Percentiles rank a stretch among this genome's conserved stretches.
Conservation (phyloP, 1,139 yeast genomes). For the Sugiyamaella grinbergsii region DNA sequence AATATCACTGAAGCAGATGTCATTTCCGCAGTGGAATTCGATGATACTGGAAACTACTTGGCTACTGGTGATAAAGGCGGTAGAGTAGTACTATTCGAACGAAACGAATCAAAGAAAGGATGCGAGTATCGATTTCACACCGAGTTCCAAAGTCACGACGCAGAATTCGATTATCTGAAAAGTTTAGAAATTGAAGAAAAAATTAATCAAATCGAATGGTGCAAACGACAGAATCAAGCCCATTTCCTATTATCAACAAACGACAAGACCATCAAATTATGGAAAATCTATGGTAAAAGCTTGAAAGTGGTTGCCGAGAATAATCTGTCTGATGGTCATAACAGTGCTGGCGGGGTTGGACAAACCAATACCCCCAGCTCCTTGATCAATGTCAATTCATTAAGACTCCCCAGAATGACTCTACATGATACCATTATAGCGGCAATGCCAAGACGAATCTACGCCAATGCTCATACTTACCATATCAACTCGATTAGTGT, state of each 20-base stretch:
- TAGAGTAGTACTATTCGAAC: constrained; percentile 90
- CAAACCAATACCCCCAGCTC: constrained; percentile 33
- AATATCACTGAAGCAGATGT: constrained; percentile 97
- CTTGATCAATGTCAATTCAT: constrained; percentile 40
- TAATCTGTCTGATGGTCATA: constrained; percentile 58
- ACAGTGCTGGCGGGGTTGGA: too few relatives aligned
- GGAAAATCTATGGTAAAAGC: constrained; percentile 94
- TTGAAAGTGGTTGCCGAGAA: constrained; percentile 91
- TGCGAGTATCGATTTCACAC: constrained; percentile 96
- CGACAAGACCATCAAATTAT: constrained; percentile 94
- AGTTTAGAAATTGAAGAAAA: constrained; percentile 97
- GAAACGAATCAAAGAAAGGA: constrained; percentile 75
- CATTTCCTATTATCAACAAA: constrained; percentile 89
- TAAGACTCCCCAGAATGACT: constrained; percentile 83
- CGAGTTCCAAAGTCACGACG: constrained; percentile 97
- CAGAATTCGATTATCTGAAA: constrained; percentile 95
- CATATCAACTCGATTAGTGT: constrained; percentile 95
- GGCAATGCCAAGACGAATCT: constrained; percentile 90
- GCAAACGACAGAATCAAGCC: constrained; percentile 82
- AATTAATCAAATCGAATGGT: constrained; percentile 97
- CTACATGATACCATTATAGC: constrained; percentile 93
- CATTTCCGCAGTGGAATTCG: constrained; percentile 95
- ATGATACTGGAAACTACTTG: constrained; percentile 88
- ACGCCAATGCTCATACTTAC: constrained; percentile 96
- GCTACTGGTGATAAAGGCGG: constrained; percentile 99